Evolutionary conservation across 495 filamentous ascomycete species (phyloP), one percentile per base, ranked within the genome.

Genomic region (Trichoderma parareesei): DNA sequence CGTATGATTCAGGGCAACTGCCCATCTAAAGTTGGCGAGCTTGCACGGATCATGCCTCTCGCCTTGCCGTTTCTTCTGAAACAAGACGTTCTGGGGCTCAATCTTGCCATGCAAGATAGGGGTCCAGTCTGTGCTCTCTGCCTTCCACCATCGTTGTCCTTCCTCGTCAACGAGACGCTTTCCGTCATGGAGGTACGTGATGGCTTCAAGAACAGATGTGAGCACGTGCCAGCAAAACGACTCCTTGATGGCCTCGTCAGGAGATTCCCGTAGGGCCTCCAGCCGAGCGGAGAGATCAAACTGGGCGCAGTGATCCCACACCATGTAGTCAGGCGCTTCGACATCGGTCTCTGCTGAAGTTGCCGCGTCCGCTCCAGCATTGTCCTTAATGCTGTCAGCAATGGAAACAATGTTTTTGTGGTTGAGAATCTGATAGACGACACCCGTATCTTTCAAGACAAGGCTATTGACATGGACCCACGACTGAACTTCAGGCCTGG

Each of bases 1-100:
- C 42, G 73, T 65, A 65, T 70, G 74, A 27, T 71, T 74, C 41
- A 70, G 71, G 20, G 80, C 71, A 37, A 67, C 71, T 11, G 76
- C 69, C 5, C 61, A 64, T 18, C 65, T 60, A 49, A 80, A 81
- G 18, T 77, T 73, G 37, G 80, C 80, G 59, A 84, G 63, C 71
- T 81, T 83, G 62, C 79, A 81, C 5, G 64, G 53, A 2, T 79
- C 80, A 53, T 82, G 83, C 61, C 73, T 78, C 71, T 84, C 80
- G 3, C 62, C 64, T 14, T 76, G 76, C n/a, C 69, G 67, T 7
- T 79, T 76, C 40, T 76, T 72, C 68, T 74, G 68, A 63, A 84
- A 65, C 63, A 76, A 79, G 42, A 84, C 74, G 53, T 79, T 82
- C 37, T 66, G 66, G 0, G 79, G 71, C 37, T 38, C 65, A 43